These are phyloP conservation scores for Brassica cretica DNA, from an alignment of 345 rosid genomes.

Conservation along the genomic window DNA sequence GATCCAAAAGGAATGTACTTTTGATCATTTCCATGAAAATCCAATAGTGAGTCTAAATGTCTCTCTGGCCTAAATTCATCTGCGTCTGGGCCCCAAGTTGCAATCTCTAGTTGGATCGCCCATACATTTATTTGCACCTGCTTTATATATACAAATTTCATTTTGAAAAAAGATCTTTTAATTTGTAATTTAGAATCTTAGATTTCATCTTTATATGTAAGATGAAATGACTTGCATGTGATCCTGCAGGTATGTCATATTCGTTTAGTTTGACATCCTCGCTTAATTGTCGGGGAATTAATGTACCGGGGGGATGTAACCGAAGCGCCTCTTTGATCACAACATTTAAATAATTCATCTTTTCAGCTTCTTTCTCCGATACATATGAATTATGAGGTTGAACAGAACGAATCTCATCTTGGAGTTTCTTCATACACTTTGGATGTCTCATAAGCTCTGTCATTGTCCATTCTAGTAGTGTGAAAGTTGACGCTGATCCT, in stretches of 20 bases:
- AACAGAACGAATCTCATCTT: background rate
- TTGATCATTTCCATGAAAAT: background rate
- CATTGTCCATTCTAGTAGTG: slow-evolving; percentile 5
- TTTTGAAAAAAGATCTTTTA: no score
- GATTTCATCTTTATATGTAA: no score
- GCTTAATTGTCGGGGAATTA: background rate
- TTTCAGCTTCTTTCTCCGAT: background rate
- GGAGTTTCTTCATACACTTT: slow-evolving; percentile 15
- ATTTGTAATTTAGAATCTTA: no score
- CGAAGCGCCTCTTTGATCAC: background rate
- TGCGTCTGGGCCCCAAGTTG: background rate
- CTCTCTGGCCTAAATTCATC: background rate
- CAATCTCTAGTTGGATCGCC: background rate
- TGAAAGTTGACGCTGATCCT: background rate
- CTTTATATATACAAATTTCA: no score
- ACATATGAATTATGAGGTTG: background rate
- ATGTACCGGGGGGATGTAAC: background rate
- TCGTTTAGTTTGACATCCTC: background rate
- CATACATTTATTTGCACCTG: background rate
- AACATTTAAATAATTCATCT: background rate
- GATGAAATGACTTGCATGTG: no score
- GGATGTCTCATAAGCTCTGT: slow-evolving; percentile 14
- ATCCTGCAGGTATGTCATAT: background rate
- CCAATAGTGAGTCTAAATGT: background rate
- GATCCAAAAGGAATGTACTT: background rate